A percentile compares a stretch with the other conserved stretches of the same genome.
Conservation (phyloP, 352 stramenopile genomes). For the Phytophthora fragariaefolia region DNA sequence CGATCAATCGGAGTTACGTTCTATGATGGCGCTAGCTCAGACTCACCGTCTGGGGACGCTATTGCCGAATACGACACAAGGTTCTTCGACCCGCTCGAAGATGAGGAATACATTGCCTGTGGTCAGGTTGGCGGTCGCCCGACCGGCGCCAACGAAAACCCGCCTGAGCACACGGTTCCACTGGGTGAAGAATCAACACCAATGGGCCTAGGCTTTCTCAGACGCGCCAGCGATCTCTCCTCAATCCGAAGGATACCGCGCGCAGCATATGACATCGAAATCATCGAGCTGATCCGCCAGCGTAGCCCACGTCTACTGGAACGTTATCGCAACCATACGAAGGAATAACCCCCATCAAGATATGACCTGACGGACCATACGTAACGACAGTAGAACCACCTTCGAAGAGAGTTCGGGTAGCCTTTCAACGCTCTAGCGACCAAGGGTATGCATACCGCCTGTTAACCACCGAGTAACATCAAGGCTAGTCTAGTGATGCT, state of each 20-base stretch:
- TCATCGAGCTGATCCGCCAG: not conserved
- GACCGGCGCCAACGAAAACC: too few relatives aligned
- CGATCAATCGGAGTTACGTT: not conserved
- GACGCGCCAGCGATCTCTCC: not conserved
- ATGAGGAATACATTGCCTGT: not conserved
- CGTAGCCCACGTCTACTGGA: not conserved
- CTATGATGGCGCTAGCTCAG: not conserved
- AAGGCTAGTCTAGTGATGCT: constrained; percentile 3
- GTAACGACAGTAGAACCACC: too few relatives aligned
- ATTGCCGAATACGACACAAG: not conserved
- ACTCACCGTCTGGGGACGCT: not conserved
- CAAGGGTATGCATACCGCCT: not conserved
- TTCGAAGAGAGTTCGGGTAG: not conserved
- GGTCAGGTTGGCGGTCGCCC: not conserved
- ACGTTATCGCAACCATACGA: not conserved
- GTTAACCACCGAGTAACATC: not conserved
- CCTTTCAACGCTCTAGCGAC: not conserved
- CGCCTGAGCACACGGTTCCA: too few relatives aligned
- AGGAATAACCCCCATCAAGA: not conserved
- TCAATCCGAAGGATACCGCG: not conserved
- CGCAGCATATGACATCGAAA: not conserved
- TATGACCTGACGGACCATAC: not conserved
- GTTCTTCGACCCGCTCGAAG: not conserved
- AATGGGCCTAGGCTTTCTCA: not conserved
- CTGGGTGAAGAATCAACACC: not conserved